Base-by-base conservation (phyloP, 257 asterid species). In the Solanum chaucha region DNA sequence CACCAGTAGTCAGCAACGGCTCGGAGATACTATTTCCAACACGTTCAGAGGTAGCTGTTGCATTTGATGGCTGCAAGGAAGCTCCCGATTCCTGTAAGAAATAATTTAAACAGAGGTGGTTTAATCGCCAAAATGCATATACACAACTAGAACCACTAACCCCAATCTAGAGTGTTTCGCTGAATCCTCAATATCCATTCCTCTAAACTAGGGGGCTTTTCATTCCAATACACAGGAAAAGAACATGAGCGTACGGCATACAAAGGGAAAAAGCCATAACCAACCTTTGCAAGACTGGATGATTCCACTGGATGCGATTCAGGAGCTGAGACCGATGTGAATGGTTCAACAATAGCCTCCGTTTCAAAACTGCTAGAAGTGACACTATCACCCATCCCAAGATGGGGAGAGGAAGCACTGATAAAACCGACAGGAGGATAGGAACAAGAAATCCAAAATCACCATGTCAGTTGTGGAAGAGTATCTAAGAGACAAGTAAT, bases 1-100 rank as follows among this genome's bases (percentile, higher is more conserved):
- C 98, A 77, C 98, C 95, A 32, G 99, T 96, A 85, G 97, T 91
- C 82, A 96, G 87, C 88, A 91, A 88, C 36, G 95, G 95, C 89
- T 97, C 98, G 28, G 93, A 84, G 35, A 89, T 88, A 86, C 83
- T 91, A 89, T 88, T 93, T 86, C 93, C 98, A 59, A 91, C 86
- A 19, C 93, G 94, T 83, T 95, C 99, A 58, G 96, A 91, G 78
- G 93, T 90, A 84, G 93, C 32, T 83, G 93, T 84, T 61, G 94
- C 89, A 92, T 89, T 94, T 75, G 88, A 72, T 86, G 94, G 92
- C 91, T 91, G 98, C 30, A 88, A 84, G 72, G 92, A 78, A 89
- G 87, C 85, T 86, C 92, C 96, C 28, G 95, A 67, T 75, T 96
- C 99, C 98, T 95, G 94, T 84, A 87, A 88, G 10, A 87, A 73